These are phyloP conservation scores for Carpinus fangiana DNA, from an alignment of 306 rosid species.

Conservation along the genomic window DNA sequence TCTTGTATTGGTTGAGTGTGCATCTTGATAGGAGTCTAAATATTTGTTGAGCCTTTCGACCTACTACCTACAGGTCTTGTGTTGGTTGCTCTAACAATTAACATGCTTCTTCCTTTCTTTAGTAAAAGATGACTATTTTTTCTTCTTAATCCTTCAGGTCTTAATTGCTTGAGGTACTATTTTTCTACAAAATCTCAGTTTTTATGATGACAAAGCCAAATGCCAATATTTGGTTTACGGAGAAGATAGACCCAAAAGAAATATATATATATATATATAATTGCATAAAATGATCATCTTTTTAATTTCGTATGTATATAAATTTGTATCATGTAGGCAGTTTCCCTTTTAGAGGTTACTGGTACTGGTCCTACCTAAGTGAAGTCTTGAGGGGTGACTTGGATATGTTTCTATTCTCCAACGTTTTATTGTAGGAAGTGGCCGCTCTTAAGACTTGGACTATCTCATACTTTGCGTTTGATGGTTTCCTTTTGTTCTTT, in stretches of 20 bases:
- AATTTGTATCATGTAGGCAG: no score
- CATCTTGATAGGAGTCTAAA: background rate
- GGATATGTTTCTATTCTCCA: background rate
- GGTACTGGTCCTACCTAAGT: background rate
- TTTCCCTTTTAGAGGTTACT: background rate
- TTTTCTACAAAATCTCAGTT: no score
- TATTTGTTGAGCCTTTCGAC: background rate
- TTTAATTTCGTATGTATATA: no score
- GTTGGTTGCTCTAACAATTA: background rate
- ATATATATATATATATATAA: no score
- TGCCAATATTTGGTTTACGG: no score
- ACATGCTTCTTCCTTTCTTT: background rate
- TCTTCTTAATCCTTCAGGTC: background rate
- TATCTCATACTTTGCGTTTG: background rate
- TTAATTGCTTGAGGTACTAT: no score
- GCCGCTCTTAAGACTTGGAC: background rate
- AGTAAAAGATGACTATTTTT: background rate
- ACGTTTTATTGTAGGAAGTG: background rate
- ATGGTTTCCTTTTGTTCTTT: constrained; percentile 4
- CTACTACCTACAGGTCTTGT: background rate
- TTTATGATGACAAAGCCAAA: no score
- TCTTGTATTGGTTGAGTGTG: background rate
- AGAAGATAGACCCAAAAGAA: no score
- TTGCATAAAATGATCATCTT: no score
- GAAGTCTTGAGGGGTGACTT: background rate